Percentiles rank a stretch among this genome's conserved stretches.
Conservation (phyloP, 441 rosid species). For the Lepidium campestre region DNA sequence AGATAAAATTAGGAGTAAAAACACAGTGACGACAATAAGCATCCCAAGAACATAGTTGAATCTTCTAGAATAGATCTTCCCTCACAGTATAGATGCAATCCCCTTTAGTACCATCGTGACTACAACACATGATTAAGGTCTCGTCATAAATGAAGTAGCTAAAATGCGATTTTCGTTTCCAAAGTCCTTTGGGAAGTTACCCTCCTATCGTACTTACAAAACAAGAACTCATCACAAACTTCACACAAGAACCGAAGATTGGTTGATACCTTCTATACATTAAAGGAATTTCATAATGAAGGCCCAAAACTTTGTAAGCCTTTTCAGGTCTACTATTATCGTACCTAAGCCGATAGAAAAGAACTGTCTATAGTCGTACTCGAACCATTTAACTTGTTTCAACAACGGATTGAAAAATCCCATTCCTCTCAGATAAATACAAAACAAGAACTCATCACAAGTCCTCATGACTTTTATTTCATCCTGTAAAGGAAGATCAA, state of each 20-base stretch:
- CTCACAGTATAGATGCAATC: not conserved
- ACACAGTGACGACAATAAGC: not conserved
- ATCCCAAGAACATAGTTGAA: not conserved
- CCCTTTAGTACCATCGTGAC: not conserved
- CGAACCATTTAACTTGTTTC: not conserved
- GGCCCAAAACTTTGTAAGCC: slow-evolving; percentile 1
- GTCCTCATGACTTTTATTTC: not conserved
- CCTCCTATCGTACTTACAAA: no score
- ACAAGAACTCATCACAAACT: no score
- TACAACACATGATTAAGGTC: not conserved
- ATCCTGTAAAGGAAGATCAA: not conserved
- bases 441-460: not conserved
- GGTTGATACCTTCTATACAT: no score
- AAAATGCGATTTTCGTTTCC: no score
- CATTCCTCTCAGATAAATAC: not conserved
- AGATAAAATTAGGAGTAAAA: not conserved
- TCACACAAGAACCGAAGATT: no score
- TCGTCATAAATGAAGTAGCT: not conserved
- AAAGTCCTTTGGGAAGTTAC: no score
- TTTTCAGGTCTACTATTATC: not conserved
- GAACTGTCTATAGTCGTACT: not conserved
- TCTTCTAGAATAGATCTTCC: not conserved
- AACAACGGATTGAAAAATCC: not conserved
- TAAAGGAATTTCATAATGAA: not conserved
- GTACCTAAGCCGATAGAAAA: not conserved